Base-by-base conservation (phyloP, 78 protist genomes). In the Tieghemostelium lacteum region DNA sequence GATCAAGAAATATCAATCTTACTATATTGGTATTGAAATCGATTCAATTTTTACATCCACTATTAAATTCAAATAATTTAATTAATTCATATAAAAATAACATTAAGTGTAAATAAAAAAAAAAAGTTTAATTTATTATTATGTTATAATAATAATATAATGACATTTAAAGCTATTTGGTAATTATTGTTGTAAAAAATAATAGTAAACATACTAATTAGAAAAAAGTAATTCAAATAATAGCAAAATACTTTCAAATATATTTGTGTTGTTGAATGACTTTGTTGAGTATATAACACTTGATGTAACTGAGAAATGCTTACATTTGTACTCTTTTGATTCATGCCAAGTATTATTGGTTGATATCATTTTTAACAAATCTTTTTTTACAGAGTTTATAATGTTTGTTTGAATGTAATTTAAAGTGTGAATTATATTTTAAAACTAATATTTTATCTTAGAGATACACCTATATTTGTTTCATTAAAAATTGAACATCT, bases 321-420 rank as follows among this genome's bases (percentile, higher is more conserved):
- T 76, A n/a, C 86, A 76, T 76, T 22, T 76, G 26, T 76, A 45
- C 29, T 45, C 72, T 33, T 76, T 76, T 49, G 86, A 76, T 63
- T 17, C 52, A 28, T 3, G 42, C 17, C 86, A 76, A 49, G 70
- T 76, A 31, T 63, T 76, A 49, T 76, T 61, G 8, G 17, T 76
- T 7, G 86, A 76, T 62, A 37, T 76, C 10, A 63, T 33, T 37
- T 49, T 76, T 26, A 33, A 49, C 22, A 17, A 24, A 49, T 17
- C 61, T 17, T 76, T 76, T 49, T 76, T 76, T 76, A 76, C 50
- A 42, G 73, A 76, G 2, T 76, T 76, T 42, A 24, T 26, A 26
- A 49, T 76, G 73, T 62, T 40, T 0, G 40, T 49, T 22, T 49
- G 6, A 20, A 24, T 45, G 2, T 26, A 49, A 31, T 6, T 8